Evolutionary conservation across 2,329 filamentous ascomycete species (phyloP).

Genomic region (Fonsecaea erecta): DNA sequence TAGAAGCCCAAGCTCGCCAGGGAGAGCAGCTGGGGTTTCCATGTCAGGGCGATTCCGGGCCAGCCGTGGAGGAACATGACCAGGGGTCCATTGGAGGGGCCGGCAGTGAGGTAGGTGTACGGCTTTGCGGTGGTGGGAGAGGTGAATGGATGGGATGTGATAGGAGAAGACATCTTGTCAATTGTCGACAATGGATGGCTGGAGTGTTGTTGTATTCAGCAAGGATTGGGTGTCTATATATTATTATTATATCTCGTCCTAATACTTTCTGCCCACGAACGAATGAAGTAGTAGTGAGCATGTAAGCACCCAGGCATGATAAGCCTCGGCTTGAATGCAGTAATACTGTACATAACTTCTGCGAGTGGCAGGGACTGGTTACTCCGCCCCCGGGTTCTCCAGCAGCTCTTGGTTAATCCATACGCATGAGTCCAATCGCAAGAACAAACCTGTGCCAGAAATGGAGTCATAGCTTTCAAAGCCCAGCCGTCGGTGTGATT

Average conservation of each 20-base stretch:
- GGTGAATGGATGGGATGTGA: constrained; percentile 13
- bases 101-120: constrained; percentile 26
- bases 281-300: neutral
- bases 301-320: neutral
- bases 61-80: constrained; percentile 55
- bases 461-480: neutral
- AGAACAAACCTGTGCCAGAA: neutral
- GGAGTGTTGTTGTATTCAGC: neutral
- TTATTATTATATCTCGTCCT: neutral
- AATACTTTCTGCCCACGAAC: neutral
- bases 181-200: neutral
- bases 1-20: constrained; percentile 49
- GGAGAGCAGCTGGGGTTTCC: constrained; percentile 49
- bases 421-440: too few relatives aligned
- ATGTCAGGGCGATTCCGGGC: constrained; percentile 54
- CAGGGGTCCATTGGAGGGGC: constrained; percentile 21
- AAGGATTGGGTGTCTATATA: neutral
- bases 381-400: neutral
- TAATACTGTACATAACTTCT: too few relatives aligned
- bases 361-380: neutral
- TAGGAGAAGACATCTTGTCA: constrained; percentile 5
- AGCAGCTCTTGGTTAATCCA: too few relatives aligned
- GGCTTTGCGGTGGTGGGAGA: constrained; percentile 14
- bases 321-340: neutral
- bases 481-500: neutral